Base-by-base conservation (phyloP, 1,284 basidiomycete genomes). In the Hortiboletus rubellus region DNA sequence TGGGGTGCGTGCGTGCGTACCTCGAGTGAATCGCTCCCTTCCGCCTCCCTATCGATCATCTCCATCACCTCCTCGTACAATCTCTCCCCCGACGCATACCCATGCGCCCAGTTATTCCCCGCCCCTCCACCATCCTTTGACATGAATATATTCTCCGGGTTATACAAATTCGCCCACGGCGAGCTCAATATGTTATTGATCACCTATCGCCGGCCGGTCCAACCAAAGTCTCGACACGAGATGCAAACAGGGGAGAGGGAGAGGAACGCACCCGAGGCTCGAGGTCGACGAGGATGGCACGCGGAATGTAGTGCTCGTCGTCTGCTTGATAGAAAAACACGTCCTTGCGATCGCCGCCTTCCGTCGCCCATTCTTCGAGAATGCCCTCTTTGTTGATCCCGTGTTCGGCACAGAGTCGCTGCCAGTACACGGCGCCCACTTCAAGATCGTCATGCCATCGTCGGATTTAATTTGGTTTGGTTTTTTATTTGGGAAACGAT, bases 301-400 rank as follows among this genome's bases (percentile, higher is more conserved):
- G 84, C 10, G 97, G 97, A 64, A 99, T 96, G 74, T 99, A 99
- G 70, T 98, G 96, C 72, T 99, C 97, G 72, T 99, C 97, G 73
- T 99, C 97, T 12, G 97, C 97, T 74, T 99, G 97, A 74, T 99
- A 99, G 78, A 99, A 99, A 78, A 99, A 99, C 43, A 98, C 96
- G 75, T 99, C 97, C 71, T 99, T 99, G 65, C 97, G 82, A 75
- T 99, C 97, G 5, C 92, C 91, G 33, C 91, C 92, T 67, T 96
- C 94, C 4, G 90, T 92, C 3, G 94, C 94, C 91, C 92, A 96
- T 62, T 97, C 94, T 73, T 97, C 94, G 42, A 96, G 83, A 59
- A 94, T 93, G 43, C 96, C 95, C 65, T 94, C 91, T 54, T 90
- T 90, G 71, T 85, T 94, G 77, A 98, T 98, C 27, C 96, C 96